A percentile compares a stretch with the other conserved stretches of the same genome.
Conservation (phyloP, 208 protist species). For the Trypanosoma vivax region DNA sequence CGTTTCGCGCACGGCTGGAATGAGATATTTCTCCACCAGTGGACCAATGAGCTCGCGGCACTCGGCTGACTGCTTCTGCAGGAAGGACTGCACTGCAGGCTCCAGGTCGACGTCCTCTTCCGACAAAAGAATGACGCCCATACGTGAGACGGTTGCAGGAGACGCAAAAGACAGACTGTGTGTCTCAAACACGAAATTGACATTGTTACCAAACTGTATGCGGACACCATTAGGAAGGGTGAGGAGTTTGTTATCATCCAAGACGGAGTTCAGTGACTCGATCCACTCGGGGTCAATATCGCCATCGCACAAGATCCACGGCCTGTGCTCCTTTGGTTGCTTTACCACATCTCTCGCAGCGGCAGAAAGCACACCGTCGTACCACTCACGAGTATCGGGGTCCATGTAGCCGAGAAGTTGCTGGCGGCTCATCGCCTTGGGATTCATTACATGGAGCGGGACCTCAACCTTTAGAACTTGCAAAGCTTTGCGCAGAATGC, state of each 20-base stretch:
- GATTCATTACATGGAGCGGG: conserved; percentile 87
- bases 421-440: conserved; percentile 88
- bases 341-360: conserved; percentile 88
- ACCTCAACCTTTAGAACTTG: conserved; percentile 68
- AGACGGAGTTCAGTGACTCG: conserved; percentile 98
- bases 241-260: conserved; percentile 98
- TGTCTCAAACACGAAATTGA: conserved; percentile 97
- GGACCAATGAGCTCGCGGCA: conserved; percentile 39
- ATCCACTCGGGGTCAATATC: conserved; percentile 98
- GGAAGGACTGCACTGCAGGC: conserved; percentile 75
- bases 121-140: conserved; percentile 94
- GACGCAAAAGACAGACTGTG: conserved; percentile 96
- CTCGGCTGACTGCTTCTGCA: conserved; percentile 38
- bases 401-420: conserved; percentile 95
- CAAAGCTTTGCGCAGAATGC: conserved; percentile 79
- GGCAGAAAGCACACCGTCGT: conserved; percentile 96
- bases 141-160: conserved; percentile 98
- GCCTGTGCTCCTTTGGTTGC: conserved; percentile 48
- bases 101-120: conserved; percentile 91
- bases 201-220: conserved; percentile 92
- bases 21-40: conserved; percentile 79
- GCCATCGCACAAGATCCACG: conserved; percentile 96
- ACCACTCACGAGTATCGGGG: conserved; percentile 96
- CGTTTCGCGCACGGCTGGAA: conserved; percentile 64
- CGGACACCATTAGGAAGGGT: conserved; percentile 97